Evolutionary conservation across 495 filamentous ascomycete genomes (phyloP).

Genomic region (Friedmanniomyces endolithicus): DNA sequence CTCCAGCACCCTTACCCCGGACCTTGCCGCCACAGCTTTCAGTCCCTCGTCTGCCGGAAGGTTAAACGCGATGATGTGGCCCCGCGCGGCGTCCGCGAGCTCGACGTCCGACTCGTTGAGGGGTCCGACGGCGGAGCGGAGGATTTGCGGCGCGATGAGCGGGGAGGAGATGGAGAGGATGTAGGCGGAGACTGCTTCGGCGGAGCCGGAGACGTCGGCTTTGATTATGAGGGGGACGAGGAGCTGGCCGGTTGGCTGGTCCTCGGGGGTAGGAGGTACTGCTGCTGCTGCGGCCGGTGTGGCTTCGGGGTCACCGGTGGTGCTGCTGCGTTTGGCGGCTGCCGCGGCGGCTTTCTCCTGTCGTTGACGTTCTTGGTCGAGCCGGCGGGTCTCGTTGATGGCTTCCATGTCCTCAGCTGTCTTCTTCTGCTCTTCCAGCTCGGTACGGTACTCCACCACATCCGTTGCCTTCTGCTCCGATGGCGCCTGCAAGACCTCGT

Average conservation of each 20-base stretch:
- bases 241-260: conserved; percentile 38
- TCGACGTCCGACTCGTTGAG: conserved; percentile 82
- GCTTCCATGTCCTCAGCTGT: conserved; percentile 58
- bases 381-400: conserved; percentile 58
- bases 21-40: conserved; percentile 50
- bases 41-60: conserved; percentile 56
- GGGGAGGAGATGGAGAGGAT: conserved; percentile 67
- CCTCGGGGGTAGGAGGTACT: conserved; percentile 1
- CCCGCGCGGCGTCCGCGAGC: conserved; percentile 61
- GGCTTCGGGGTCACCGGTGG: conserved; percentile 6
- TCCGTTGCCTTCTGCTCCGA: conserved; percentile 67
- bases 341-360: conserved; percentile 33
- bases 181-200: conserved; percentile 71
- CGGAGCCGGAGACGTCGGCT: conserved; percentile 83
- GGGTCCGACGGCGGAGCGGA: conserved; percentile 65
- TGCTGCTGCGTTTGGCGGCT: conserved; percentile 13
- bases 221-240: conserved; percentile 77
- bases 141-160: conserved; percentile 63
- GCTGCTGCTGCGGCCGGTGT: conserved; percentile 25
- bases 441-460: conserved; percentile 64
- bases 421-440: conserved; percentile 47
- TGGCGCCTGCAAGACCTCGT: conserved; percentile 70
- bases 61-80: conserved; percentile 77
- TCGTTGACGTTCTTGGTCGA: conserved; percentile 48
- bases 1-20: conserved; percentile 64